Conservation (phyloP, 2,329 filamentous ascomycete genomes). For the Biscogniauxia sp. region DNA sequence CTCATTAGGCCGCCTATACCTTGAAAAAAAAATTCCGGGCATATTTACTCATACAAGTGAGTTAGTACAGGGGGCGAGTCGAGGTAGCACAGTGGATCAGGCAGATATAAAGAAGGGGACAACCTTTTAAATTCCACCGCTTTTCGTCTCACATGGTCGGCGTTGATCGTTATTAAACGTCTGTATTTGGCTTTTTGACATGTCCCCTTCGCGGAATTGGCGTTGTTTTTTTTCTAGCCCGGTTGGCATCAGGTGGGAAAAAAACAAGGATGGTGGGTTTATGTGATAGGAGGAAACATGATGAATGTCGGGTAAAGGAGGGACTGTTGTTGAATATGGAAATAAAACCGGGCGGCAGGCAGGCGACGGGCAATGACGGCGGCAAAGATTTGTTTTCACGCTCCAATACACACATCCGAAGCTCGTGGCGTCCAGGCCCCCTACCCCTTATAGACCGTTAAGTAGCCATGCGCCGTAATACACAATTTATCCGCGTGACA, state of each 20-base stretch:
- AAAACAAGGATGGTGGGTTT: background rate
- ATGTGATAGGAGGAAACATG: background rate
- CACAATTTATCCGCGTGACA: background rate
- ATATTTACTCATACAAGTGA: background rate
- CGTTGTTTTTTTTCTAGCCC: background rate
- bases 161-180: slow-evolving; percentile 9
- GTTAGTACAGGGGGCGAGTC: background rate
- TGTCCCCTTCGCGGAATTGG: background rate
- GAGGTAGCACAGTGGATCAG: slow-evolving; percentile 12
- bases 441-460: background rate
- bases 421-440: background rate
- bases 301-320: background rate
- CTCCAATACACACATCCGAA: background rate
- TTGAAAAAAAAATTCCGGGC: background rate
- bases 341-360: background rate
- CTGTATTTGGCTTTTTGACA: background rate
- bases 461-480: background rate
- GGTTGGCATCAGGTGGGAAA: background rate
- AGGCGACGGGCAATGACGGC: background rate
- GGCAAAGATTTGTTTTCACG: background rate
- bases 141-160: slow-evolving; percentile 21
- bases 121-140: slow-evolving; percentile 2
- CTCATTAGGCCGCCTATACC: background rate
- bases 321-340: background rate
- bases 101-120: slow-evolving; percentile 10